A percentile compares a stretch with the other conserved stretches of the same genome.
Conservation (phyloP, 73 alveolate species). For the Uronychia binucleata region DNA sequence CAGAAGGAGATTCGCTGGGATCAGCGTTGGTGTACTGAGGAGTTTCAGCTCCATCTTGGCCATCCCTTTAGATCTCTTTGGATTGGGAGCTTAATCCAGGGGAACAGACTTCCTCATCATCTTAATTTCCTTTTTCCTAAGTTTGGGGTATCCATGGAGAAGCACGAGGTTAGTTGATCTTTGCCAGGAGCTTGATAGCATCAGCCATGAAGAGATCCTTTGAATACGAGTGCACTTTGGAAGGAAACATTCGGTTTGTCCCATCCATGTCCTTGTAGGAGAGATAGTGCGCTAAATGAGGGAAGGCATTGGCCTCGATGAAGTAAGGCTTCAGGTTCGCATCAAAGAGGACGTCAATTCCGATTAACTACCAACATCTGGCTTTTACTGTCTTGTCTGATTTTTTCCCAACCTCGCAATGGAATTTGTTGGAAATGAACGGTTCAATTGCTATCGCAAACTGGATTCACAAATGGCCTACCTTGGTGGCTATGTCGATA, state of each 20-base stretch:
- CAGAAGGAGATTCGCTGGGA: too few species aligned
- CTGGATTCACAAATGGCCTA: too few species aligned
- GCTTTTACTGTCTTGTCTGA: not conserved
- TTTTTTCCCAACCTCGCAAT: not conserved
- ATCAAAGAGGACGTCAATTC: not conserved
- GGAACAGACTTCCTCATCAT: too few species aligned
- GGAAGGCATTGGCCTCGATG: not conserved
- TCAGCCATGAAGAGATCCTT: not conserved
- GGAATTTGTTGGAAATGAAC: not conserved
- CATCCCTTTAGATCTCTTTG: too few species aligned
- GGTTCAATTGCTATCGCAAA: not conserved
- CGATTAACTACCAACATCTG: not conserved
- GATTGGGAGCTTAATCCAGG: too few species aligned
- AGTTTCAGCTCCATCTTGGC: too few species aligned
- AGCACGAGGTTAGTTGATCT: not conserved
- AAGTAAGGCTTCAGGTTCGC: not conserved
- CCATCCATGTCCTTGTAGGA: not conserved
- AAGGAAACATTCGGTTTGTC: not conserved
- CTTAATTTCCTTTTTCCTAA: not conserved
- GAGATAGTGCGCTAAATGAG: not conserved
- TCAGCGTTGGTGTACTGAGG: too few species aligned
- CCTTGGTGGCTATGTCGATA: not conserved
- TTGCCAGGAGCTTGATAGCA: not conserved
- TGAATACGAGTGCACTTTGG: not conserved
- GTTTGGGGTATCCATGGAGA: not conserved